Evolutionary conservation across 116 monocot genomes (phyloP).

Genomic region (Dioscorea cayenensis): DNA sequence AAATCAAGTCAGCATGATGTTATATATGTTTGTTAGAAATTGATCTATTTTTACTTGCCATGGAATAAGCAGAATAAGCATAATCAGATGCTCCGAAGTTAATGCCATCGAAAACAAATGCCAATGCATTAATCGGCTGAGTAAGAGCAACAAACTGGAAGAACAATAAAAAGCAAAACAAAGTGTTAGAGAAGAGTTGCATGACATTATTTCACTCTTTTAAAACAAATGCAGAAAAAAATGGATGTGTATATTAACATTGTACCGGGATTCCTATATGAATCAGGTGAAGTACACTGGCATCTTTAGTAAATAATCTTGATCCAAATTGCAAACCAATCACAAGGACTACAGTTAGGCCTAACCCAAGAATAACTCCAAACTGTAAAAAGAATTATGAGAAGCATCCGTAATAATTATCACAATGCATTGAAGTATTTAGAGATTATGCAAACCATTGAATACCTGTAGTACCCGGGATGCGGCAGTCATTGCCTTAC

Average conservation of each 20-base stretch:
- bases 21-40: background rate
- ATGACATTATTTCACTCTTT: background rate
- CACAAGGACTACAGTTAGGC: slow-evolving; percentile 43
- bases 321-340: slow-evolving; percentile 46
- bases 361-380: slow-evolving; percentile 54
- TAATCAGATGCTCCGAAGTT: slow-evolving; percentile 95
- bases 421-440: background rate
- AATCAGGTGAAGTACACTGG: slow-evolving; percentile 47
- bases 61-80: slow-evolving; percentile 85
- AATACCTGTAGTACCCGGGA: slow-evolving; percentile 80
- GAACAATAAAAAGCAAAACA: background rate
- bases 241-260: background rate
- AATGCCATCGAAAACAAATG: slow-evolving; percentile 93
- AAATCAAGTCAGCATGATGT: background rate
- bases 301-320: slow-evolving; percentile 63
- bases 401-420: background rate
- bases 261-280: slow-evolving; percentile 70
- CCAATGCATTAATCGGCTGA: slow-evolving; percentile 85
- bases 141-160: slow-evolving; percentile 85
- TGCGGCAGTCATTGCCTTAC: slow-evolving; percentile 32
- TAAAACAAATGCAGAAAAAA: background rate
- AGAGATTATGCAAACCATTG: background rate
- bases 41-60: slow-evolving; percentile 33
- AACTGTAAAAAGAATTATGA: slow-evolving; percentile 26
- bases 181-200: background rate